Evolutionary conservation across 2,329 filamentous ascomycete species (phyloP), one percentile per base, ranked within the genome.

Genomic region (Fusarium sp.): DNA sequence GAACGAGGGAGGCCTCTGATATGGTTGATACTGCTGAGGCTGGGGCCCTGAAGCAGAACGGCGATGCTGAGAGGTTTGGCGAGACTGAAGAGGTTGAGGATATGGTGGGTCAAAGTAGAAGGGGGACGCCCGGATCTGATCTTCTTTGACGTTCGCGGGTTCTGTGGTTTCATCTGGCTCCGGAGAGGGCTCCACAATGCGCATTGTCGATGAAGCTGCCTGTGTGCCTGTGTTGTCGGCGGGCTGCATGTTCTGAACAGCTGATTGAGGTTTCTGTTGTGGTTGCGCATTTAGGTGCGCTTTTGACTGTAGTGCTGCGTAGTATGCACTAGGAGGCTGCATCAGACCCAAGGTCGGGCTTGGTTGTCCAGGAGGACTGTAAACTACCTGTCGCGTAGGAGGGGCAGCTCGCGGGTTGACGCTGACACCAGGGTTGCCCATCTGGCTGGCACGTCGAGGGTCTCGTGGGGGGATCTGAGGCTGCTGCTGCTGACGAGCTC

Each of bases 301-400:
- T 39, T 70, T 49, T 16, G 29, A 52, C 38, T 39, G 45, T 7
- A 23, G 27, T 61, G 51, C 49, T 23, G 37, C 6, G 23, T 42
- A 66, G 45, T 69, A 55, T 37, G 51, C 60, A 35, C 57, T 48
- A 23, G 66, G 66, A 15, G 69, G 74, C 39, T 78, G 76, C 48
- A 79, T 76, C 37, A 77, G 69, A 16, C 83, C 84, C 21, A 85
- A 76, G 4, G 84, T 85, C 16, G 84, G 83, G 55, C 83, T 85
- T 12, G 83, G 82, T 59, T 84, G 83, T 10, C 81, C 82, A 4
- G 81, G 78, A 10, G 82, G 80, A 9, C 79, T 79, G 27, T 77
- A 78, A 19, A 80, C 76, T 39, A 80, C 74, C 8, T 79, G 79
- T 33, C 79, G 73, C 16, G 76, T 78, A 3, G 80, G 82, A 15